Base-by-base conservation (phyloP, 164 flowering plant species). In the Annona squamosa region DNA sequence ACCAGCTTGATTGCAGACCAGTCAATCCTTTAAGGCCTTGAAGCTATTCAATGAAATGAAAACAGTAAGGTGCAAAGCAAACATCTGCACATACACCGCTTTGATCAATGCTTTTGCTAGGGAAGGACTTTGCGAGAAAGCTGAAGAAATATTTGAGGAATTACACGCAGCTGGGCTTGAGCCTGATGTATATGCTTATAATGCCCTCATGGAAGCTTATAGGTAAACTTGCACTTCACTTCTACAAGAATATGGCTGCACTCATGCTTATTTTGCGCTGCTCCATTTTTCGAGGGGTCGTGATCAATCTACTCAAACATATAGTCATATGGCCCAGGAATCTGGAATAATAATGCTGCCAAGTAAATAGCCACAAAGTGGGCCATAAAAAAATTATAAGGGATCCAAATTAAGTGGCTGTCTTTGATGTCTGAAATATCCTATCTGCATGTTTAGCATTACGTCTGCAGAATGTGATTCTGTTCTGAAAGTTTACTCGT, bases 151-250 rank as follows among this genome's bases (percentile, higher is more conserved):
- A 68, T 93, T 93, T 78, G 97, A 93, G 83, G 86, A 84, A 80
- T 73, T 93, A 78, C 97, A 93, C 80, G 90, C 89, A 82, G 90
- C 86, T 67, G 97, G 98, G 9, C 79, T 72, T 75, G 98, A 93
- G 80, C 98, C 95, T 75, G 98, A 93, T 83, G 97, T 91, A n/a
- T 93, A 93, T 80, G 87, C 86, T 69, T 93, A 93, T 72, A 93
- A 93, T 80, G 97, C 98, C 5, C 92, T 93, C 47, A 91, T 93
- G 97, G 98, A 93, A 81, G 90, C 98, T 62, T 93, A 93, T 81
- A 89, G 89, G 98, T 91, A 64, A 45, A 44, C 65, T 2, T 48
- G 68, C 59, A 18, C 67, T 19, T 56, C 13, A 52, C 57, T 3
- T 52, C 13, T 52, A 52, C 57, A 52, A 52, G 7, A 2, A 52